Conservation (phyloP, 768 basidiomycete species). For the Boletus eberwhitei region DNA sequence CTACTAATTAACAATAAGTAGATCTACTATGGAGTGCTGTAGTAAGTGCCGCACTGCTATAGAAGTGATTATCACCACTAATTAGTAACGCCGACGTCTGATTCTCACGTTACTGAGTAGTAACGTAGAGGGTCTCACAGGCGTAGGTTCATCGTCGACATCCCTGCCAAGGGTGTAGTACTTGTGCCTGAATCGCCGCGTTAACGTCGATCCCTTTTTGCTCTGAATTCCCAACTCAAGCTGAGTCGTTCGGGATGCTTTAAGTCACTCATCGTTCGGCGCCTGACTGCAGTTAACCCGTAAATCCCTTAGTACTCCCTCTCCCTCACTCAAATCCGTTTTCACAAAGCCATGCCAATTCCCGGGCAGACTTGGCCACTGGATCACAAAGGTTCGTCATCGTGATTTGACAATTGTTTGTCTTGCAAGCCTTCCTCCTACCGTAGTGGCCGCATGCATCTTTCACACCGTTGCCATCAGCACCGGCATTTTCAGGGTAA, state of each 20-base stretch:
- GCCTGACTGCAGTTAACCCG: not conserved
- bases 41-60: too few relatives aligned
- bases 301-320: not conserved
- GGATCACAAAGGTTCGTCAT: slow-evolving; percentile 13
- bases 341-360: slow-evolving; percentile 10
- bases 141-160: too few relatives aligned
- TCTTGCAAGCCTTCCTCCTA: not conserved
- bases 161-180: too few relatives aligned
- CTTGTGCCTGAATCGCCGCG: too few relatives aligned
- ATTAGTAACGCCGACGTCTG: too few relatives aligned
- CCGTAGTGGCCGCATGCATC: slow-evolving; percentile 1
- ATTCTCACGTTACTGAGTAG: too few relatives aligned
- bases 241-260: not conserved
- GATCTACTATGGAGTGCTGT: too few relatives aligned
- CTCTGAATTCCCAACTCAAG: too few relatives aligned
- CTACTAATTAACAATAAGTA: too few relatives aligned
- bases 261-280: not conserved
- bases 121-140: too few relatives aligned
- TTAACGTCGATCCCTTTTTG: too few relatives aligned
- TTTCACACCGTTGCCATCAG: slow-evolving; percentile 12
- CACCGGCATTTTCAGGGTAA: slow-evolving; percentile 13
- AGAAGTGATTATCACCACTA: too few relatives aligned
- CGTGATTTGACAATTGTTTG: not conserved
- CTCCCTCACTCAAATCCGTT: not conserved
- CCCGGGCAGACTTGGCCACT: slow-evolving; percentile 15